phyloP scores from a whole-genome alignment of 2,329 filamentous ascomycete genomes.

The Orbilia ellipsospora region DNA sequence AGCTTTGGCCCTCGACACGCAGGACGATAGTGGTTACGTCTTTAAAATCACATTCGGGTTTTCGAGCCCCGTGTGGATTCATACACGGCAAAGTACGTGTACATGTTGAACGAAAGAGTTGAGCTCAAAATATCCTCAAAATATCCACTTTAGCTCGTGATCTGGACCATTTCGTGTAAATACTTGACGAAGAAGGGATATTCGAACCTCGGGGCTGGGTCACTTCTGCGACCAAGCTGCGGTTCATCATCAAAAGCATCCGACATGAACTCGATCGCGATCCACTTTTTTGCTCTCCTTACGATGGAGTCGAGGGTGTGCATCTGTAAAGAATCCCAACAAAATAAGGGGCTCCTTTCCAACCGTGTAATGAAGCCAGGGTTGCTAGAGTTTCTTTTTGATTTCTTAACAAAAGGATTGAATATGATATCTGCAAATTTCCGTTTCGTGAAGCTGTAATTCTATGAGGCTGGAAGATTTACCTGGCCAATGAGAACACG shows the following conservation, averaged over 20 bases:
- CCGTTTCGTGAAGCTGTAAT: constrained; percentile 28
- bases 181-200: constrained; percentile 1
- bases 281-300: constrained; percentile 21
- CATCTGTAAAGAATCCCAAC: background rate
- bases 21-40: background rate
- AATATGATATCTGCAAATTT: constrained; percentile 39
- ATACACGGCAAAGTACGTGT: too few species aligned
- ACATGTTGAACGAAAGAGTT: background rate
- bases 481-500: constrained; percentile 18
- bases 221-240: constrained; percentile 22
- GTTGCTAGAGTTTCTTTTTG: constrained; percentile 5
- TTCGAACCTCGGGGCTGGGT: constrained; percentile 21
- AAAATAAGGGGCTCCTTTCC: constrained; percentile 9
- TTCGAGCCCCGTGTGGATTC: constrained; percentile 30
- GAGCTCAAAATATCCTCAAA: constrained; percentile 35
- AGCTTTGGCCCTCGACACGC: constrained; percentile 20
- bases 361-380: constrained; percentile 12
- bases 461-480: constrained; percentile 15
- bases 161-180: constrained; percentile 29
- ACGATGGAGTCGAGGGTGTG: constrained; percentile 9
- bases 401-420: background rate
- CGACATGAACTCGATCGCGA: constrained; percentile 37
- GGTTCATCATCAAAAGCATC: constrained; percentile 32
- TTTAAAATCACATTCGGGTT: constrained; percentile 25
- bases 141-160: constrained; percentile 38